Evolutionary conservation across 495 filamentous ascomycete species (phyloP), one percentile per base, ranked within the genome.

Genomic region (Podospora comata): DNA sequence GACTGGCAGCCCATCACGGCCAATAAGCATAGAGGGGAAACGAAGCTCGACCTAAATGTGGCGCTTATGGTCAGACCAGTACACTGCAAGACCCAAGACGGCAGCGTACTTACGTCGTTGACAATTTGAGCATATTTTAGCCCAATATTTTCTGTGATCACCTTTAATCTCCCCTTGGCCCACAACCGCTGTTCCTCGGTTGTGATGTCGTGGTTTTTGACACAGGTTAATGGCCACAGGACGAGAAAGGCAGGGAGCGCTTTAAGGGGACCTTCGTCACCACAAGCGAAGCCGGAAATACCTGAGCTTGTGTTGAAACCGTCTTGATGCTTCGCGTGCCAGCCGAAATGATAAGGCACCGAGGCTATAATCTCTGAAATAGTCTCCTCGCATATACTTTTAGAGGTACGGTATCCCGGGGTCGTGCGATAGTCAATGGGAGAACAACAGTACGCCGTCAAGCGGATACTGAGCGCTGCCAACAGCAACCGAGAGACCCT

Each of bases 291-390:
- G 6, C 65, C 73, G 2, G 71, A 76, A 13, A 71, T 64, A 18
- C 69, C 69, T 6, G 67, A 28, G 23, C 6, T 26, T 60, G 18
- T 20, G 34, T 61, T 20, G 66, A 59, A 19, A 77, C 58, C 9
- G 70, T 19, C 48, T 77, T 71, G 9, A 32, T 72, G 69, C 58
- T 72, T 68, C n/a, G 71, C 67, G 59, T 78, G 77, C 82, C 84
- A 85, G 28, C 85, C 83, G 0, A 87, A 76, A 67, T 83, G 80
- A 67, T 81, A 86, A 3, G 85, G 85, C 54, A 85, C 80, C 1
- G 80, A 82, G 7, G 85, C 79, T 48, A 85, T 76, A 48, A 86
- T 75, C 62, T 85, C 85, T 2, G 79, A 69, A 61, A 85, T 81
- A 32, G 74, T 76, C 11, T 78, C 77, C 53, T 76, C 75, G 70